Conservation (phyloP, 2,329 filamentous ascomycete genomes). For the Pseudocercospora fijiensis region DNA sequence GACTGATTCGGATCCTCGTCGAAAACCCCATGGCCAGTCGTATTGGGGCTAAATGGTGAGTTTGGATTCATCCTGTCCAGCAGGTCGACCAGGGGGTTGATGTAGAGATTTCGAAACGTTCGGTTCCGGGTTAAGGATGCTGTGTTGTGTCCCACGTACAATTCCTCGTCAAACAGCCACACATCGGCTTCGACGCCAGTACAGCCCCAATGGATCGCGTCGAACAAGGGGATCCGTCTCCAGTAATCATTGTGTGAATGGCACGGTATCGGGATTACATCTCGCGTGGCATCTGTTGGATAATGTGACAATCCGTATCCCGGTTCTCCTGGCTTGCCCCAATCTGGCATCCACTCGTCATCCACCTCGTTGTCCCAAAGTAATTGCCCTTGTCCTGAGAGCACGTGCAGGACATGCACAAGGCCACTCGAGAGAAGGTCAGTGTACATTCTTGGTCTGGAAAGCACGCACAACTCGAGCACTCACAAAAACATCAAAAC, state of each 20-base stretch:
- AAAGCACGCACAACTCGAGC: background rate
- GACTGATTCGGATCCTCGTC: constrained; percentile 43
- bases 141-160: constrained; percentile 64
- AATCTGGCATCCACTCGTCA: constrained; percentile 41
- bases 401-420: constrained; percentile 43
- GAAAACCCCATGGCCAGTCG: constrained; percentile 52
- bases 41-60: constrained; percentile 47
- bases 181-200: constrained; percentile 69
- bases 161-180: constrained; percentile 58
- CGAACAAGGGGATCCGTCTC: constrained; percentile 62
- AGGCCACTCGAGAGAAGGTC: constrained; percentile 41
- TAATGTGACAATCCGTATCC: constrained; percentile 38
- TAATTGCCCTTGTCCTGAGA: constrained; percentile 40
- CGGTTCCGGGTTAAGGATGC: constrained; percentile 55
- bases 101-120: constrained; percentile 63
- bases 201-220: constrained; percentile 59
- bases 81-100: constrained; percentile 62
- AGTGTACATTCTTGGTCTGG: background rate
- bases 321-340: constrained; percentile 43
- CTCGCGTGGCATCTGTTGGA: constrained; percentile 44
- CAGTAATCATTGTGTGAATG: constrained; percentile 74
- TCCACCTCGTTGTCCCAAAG: constrained; percentile 39
- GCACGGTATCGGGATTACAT: constrained; percentile 56
- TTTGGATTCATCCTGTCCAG: constrained; percentile 56
- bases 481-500: constrained; percentile 27